Evolutionary conservation across 352 stramenopile genomes (phyloP).

Genomic region (Phytopythium aichiense): DNA sequence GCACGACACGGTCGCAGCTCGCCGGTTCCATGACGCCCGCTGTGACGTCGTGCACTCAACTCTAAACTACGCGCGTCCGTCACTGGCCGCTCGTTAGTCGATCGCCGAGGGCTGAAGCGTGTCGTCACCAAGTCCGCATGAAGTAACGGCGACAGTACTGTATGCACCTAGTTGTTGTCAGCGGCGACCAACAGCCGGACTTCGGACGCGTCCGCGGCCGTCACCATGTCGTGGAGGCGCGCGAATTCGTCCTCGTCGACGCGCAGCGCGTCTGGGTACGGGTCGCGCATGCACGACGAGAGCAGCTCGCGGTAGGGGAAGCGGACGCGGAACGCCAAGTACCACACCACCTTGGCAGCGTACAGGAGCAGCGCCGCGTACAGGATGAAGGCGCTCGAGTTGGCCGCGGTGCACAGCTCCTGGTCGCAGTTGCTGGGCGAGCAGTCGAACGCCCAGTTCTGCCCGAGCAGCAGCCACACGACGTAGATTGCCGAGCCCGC

Average conservation of each 20-base stretch:
- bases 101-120: too few species aligned
- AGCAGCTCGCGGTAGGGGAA: conserved; percentile 29
- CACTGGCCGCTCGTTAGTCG: too few species aligned
- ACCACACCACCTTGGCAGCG: conserved; percentile 33
- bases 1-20: background rate
- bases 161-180: background rate
- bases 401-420: conserved; percentile 28
- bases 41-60: background rate
- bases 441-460: conserved; percentile 29
- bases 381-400: conserved; percentile 26
- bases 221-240: conserved; percentile 14
- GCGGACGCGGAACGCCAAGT: conserved; percentile 25
- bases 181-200: background rate
- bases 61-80: too few species aligned
- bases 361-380: conserved; percentile 28
- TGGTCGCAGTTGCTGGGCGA: conserved; percentile 27
- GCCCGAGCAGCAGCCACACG: conserved; percentile 26
- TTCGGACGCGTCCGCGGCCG: background rate
- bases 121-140: too few species aligned
- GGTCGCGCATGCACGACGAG: conserved; percentile 27
- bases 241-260: conserved; percentile 23
- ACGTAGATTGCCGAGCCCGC: conserved; percentile 16
- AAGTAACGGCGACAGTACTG: too few species aligned
- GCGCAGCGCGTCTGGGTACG: conserved; percentile 22
- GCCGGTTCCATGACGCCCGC: background rate